These are phyloP conservation scores for Saxophila tyrrhenica DNA, from an alignment of 495 filamentous ascomycete species.

Conservation along the genomic window DNA sequence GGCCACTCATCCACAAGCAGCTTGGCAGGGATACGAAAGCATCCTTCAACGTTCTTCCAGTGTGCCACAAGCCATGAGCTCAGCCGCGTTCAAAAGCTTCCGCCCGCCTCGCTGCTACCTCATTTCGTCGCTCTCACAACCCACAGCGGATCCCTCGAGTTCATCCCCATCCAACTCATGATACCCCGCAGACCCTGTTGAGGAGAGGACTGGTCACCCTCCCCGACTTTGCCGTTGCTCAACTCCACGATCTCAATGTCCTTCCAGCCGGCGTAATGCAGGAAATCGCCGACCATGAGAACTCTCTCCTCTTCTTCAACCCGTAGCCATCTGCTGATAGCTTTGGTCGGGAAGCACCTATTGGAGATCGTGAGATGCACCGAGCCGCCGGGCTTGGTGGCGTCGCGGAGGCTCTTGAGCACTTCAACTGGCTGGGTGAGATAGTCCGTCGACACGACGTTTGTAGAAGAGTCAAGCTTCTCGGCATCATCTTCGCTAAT, in stretches of 20 bases:
- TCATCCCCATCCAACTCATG: conserved; percentile 20
- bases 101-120: too few relatives aligned
- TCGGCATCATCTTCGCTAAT: conserved; percentile 3
- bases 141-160: conserved; percentile 20
- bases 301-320: conserved; percentile 24
- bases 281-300: conserved; percentile 36
- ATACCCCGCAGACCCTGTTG: conserved; percentile 11
- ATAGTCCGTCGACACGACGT: conserved; percentile 38
- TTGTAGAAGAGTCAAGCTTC: conserved; percentile 29
- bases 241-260: conserved; percentile 38
- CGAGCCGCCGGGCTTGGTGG: conserved; percentile 25
- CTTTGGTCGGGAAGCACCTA: conserved; percentile 38
- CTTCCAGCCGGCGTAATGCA: conserved; percentile 36
- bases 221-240: conserved; percentile 24
- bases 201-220: background rate
- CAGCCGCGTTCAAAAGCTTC: too few relatives aligned
- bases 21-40: too few relatives aligned
- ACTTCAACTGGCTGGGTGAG: conserved; percentile 31
- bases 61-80: too few relatives aligned
- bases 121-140: conserved; percentile 17
- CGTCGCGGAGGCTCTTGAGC: conserved; percentile 23
- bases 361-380: conserved; percentile 38
- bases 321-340: conserved; percentile 20
- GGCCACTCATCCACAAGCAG: too few relatives aligned
- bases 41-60: too few relatives aligned